A percentile compares a stretch with the other conserved stretches of the same genome.
These are phyloP conservation scores for Chlorella variabilis DNA, from an alignment of 163 green algal genomes.

Conservation along the genomic window DNA sequence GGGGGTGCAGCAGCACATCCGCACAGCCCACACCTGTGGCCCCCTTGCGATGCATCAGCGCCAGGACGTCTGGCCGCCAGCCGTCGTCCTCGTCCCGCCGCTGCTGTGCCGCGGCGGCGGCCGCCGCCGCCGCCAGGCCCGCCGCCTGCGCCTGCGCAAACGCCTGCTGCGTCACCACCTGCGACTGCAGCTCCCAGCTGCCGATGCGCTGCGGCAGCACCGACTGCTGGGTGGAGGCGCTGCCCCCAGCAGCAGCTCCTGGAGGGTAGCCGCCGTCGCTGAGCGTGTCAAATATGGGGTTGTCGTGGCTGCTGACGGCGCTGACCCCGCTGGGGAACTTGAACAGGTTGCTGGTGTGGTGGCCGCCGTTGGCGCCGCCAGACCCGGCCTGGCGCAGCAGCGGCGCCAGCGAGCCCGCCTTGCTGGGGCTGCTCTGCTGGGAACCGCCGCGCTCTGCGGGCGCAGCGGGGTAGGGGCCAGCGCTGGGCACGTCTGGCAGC, in stretches of 20 bases:
- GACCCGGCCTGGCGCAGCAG: conserved; percentile 18
- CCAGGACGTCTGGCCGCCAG: conserved; percentile 9
- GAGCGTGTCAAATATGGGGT: conserved; percentile 20
- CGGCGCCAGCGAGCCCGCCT: conserved; percentile 13
- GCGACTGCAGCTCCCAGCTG: conserved; percentile 22
- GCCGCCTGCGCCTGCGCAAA: conserved; percentile 11
- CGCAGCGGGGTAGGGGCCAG: too few species aligned
- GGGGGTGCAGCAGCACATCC: too few species aligned
- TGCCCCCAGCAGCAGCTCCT: not conserved
- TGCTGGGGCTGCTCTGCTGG: conserved; percentile 20
- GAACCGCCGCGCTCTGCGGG: conserved; percentile 3
- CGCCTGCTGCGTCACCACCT: conserved; percentile 18
- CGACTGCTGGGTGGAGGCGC: conserved; percentile 6
- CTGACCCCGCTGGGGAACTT: conserved; percentile 25
- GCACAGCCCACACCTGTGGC: conserved; percentile 15
- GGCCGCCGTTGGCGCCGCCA: not conserved
- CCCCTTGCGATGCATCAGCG: conserved; percentile 28
- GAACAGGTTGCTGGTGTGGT: not conserved
- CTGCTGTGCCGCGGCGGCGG: not conserved
- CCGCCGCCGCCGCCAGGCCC: not conserved
- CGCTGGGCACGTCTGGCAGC: too few species aligned
- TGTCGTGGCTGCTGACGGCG: conserved; percentile 33
- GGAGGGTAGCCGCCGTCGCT: not conserved
- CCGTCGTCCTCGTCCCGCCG: not conserved
- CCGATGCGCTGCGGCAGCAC: conserved; percentile 31